These are phyloP conservation scores for Aspergillus cavernicola DNA, from an alignment of 495 filamentous ascomycete species.

Conservation along the genomic window DNA sequence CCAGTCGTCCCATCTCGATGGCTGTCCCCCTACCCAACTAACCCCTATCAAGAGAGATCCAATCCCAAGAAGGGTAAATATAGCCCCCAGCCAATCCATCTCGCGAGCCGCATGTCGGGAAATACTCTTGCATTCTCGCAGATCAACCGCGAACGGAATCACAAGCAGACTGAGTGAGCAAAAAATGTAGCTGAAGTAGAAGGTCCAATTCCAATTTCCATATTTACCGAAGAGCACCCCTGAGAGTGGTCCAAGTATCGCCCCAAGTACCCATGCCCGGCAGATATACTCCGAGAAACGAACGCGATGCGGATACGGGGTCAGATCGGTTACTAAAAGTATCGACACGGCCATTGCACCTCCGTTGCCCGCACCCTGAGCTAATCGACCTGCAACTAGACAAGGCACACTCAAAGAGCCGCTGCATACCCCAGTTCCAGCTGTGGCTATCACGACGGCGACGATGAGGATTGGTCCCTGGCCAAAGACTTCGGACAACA, in stretches of 20 bases:
- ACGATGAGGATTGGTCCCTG: slow-evolving; percentile 45
- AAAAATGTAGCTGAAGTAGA: slow-evolving; percentile 43
- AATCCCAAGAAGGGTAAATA: slow-evolving; percentile 29
- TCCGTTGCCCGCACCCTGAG: slow-evolving; percentile 73
- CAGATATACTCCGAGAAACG: slow-evolving; percentile 38
- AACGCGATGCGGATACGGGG: slow-evolving; percentile 38
- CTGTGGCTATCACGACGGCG: slow-evolving; percentile 50
- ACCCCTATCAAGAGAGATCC: slow-evolving; percentile 32
- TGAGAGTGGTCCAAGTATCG: slow-evolving; percentile 33
- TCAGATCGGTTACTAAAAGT: slow-evolving; percentile 63
- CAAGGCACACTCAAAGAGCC: slow-evolving; percentile 56
- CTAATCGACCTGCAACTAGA: slow-evolving; percentile 59
- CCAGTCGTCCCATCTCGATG: slow-evolving; percentile 37
- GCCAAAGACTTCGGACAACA: slow-evolving; percentile 39
- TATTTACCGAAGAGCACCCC: slow-evolving; percentile 39
- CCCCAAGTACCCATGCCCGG: slow-evolving; percentile 32
- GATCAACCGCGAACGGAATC: slow-evolving; percentile 34
- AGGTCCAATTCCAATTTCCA: slow-evolving; percentile 38
- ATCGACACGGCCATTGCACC: slow-evolving; percentile 61
- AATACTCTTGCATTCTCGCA: slow-evolving; percentile 22
- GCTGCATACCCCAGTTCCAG: slow-evolving; percentile 57
- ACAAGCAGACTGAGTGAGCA: slow-evolving; percentile 32
- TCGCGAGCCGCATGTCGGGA: slow-evolving; percentile 25
- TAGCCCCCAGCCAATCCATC: slow-evolving; percentile 37
- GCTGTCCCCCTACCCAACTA: slow-evolving; percentile 31